Base-by-base conservation (phyloP, 2,329 filamentous ascomycete species). In the Venturia oleaginea region DNA sequence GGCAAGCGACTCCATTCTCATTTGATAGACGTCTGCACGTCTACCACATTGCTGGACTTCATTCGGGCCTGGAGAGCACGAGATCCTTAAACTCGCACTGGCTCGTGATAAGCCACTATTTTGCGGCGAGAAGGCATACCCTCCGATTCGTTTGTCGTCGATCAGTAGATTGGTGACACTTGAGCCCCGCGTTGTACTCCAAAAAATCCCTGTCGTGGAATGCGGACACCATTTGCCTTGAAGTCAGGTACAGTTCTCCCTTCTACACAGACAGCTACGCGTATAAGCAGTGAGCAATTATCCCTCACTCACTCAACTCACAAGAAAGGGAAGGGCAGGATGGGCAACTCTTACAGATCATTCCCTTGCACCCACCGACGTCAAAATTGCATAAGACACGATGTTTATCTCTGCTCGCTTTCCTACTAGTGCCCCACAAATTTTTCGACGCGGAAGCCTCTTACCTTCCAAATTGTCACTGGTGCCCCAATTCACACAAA, bases 381-480 rank as follows among this genome's bases (percentile, higher is more conserved):
- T 34, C 15, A 34, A 32, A n/a, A 57, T 11, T 57, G 30, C 30
- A 32, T 11, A 17, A 4, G 17, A 19, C 19, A 32, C 30, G 15
- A 34, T 57, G 51, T n/a, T 19, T 34, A n/a, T 57, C 30, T 57
- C 19, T 51, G 13, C 22, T 51, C 13, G 22, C 46, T 57, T 57
- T 57, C 30, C 24, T 34, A 15, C 10, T 57, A 57, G 51, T 57
- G 51, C 51, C 51, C 51, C 51, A 57, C 51, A 57, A 32, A 57
- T 32, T 3, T 11, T 17, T 34, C 4, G 27, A 34, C 51, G 51
- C 34, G 51, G 51, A 51, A 54, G 48, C 48, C 48, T 54, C 48
- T 32, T 32, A 54, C 24, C 2, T 6, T 32, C 48, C 48, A 0
- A 4, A 17, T 22, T 22, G 43, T 48, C 43, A 24, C 22, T 22